Conservation (phyloP, 2,329 filamentous ascomycete species). For the Paraconiothyrium brasiliense region DNA sequence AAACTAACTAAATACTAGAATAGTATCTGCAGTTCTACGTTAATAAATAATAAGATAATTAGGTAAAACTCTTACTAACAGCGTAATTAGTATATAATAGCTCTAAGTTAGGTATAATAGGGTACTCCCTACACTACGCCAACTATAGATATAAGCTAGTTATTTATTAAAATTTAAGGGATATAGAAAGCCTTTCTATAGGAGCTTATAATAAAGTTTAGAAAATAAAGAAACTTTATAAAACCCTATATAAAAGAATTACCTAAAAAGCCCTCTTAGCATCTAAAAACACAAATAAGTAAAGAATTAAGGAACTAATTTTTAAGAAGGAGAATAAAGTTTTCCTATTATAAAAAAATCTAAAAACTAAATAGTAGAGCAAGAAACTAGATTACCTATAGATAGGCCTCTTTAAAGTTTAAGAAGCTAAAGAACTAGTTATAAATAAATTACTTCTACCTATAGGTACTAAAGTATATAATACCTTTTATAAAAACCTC, state of each 20-base stretch:
- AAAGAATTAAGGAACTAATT: slow-evolving; percentile 17
- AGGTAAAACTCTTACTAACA: slow-evolving; percentile 5
- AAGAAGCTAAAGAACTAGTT: slow-evolving; percentile 7
- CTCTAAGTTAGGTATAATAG: not conserved
- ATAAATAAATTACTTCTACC: not conserved
- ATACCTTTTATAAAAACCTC: not conserved
- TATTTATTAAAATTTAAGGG: not conserved
- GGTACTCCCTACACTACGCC: slow-evolving; percentile 9
- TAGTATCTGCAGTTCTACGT: slow-evolving; percentile 4
- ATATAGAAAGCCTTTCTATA: slow-evolving; percentile 1
- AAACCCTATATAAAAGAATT: slow-evolving; percentile 5
- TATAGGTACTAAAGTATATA: not conserved
- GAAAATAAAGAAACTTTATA: slow-evolving; percentile 7
- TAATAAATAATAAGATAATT: slow-evolving; percentile 16
- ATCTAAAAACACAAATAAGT: slow-evolving; percentile 9
- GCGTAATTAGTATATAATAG: slow-evolving; percentile 10
- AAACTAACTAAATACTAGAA: slow-evolving; percentile 12
- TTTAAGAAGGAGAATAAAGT: slow-evolving; percentile 13
- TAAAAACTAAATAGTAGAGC: too few species aligned
- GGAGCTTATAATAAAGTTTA: not conserved
- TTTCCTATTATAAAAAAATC: not conserved
- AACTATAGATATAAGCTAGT: slow-evolving; percentile 17
- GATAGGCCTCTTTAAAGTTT: slow-evolving; percentile 3
- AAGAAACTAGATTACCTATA: slow-evolving; percentile 8
- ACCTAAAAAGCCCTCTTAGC: not conserved